Base-by-base conservation (phyloP, 2,329 filamentous ascomycete species). In the Didymella exigua region DNA sequence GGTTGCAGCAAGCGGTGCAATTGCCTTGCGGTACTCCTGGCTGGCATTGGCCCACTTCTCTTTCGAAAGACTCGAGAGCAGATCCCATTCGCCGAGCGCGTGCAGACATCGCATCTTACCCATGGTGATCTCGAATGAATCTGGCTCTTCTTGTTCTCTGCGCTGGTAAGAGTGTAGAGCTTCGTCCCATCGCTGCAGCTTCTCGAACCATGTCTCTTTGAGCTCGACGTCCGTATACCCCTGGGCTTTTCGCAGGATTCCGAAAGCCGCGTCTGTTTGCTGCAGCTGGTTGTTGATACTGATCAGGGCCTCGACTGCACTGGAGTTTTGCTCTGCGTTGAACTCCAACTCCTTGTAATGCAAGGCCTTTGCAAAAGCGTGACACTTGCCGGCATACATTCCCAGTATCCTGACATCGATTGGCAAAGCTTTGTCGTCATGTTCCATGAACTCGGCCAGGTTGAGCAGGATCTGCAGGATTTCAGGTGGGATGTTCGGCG, bases 321-420 rank as follows among this genome's bases (percentile, higher is more conserved):
- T 91, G 16, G 92, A 91, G 73, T 93, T 98, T 74, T 98, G 95
- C 72, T 99, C 96, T 64, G 97, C 93, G 55, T 98, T 86, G 74
- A 99, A 99, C 72, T 99, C 96, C 0, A 99, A 82, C 75, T 99
- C 95, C 73, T 99, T 99, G 79, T 99, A 99, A 71, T 99, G 95
- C 33, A 99, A 81, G 9, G 95, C 95, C 77, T 99, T 99, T 29
- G 95, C 95, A 72, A 96, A 99, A 4, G 95, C 96, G 75, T 99
- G 95, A 65, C 96, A 99, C 67, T 96, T 93, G 18, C 90, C 93
- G 43, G 95, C 95, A 74, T 98, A 96, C 71, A 93, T 89, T 27
- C 96, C 96, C 10, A 99, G 83, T 9, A 95, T 92, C 43, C 95
- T 84, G 61, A 99, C 97, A 71, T 99, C 96, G 59, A 99, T 99